Evolutionary conservation across 345 rosid species (phyloP), one percentile per base, ranked within the genome.

Genomic region (Eutrema japonicum): DNA sequence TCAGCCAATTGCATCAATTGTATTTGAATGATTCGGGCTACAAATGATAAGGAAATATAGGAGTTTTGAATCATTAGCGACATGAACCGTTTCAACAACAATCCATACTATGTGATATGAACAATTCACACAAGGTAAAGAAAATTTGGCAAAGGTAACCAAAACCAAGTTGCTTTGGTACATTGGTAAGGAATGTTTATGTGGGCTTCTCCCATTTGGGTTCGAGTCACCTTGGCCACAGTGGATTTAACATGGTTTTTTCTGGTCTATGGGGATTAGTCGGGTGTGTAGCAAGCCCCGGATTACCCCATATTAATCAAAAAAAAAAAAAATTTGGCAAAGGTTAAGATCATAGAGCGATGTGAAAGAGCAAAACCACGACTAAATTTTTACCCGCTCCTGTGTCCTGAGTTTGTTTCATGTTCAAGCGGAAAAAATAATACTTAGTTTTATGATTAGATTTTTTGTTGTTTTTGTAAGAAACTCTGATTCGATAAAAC

Each of bases 71-170:
- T 32, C 18, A 42, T 22, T 56, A 56, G n/a, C 55, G 4, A 37
- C 58, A 59, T 71, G 6, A 71, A 71, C 9, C 49, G 6, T 30
- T 10, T 60, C 3, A 59, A 38, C 29, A 60, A 49, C 68, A 49
- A 60, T 47, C 46, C 48, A 47, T 70, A 8, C 14, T 70, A 26
- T 57, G 16, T 47, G 10, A 37, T 48, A 59, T 59, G 58, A 47
- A 36, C 0, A 47, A 37, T 5, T 18, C 57, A 70, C 56, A 22
- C 26, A 33, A 35, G 10, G 13, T 33, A 38, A 38, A 29, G 8
- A 26, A 54, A 52, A 10, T 38, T 26, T 47, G 58, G 40, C 30
- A n/a, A n/a, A n/a, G n/a, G n/a, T n/a, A n/a, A n/a, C n/a, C n/a
- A n/a, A n/a, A n/a, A n/a, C n/a, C n/a, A n/a, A n/a, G n/a, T n/a